Evolutionary conservation across 768 basidiomycete genomes (phyloP), one percentile per base, ranked within the genome.

Genomic region (Dentipellis sp.): DNA sequence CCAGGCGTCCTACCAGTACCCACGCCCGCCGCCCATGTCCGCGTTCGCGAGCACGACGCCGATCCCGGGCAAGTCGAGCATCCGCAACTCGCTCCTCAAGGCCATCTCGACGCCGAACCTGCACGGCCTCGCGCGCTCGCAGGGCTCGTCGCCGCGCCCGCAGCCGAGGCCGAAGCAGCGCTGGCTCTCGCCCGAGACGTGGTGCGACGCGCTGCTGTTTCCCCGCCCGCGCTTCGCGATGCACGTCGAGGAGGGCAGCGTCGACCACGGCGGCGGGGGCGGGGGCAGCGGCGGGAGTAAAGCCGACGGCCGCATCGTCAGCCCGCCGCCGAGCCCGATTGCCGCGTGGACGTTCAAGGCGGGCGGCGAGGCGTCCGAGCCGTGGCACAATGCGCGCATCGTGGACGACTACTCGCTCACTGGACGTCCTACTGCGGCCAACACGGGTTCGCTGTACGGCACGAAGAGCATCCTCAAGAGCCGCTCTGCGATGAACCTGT

Each of bases 181-280:
- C 6, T 89, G 85, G 86, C 63, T 89, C 1, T 79, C 82, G 2
- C 79, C 86, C 0, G 86, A 90, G 69, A 82, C 84, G 16, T 89
- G 88, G 86, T 91, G 88, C 68, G 87, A 91, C 59, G 88, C 87
- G 0, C 63, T 91, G 9, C 67, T 91, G 22, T 84, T 90, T 55
- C 89, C 89, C 2, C 79, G 86, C 1, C 89, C 89, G 11, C 75
- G 87, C 52, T 78, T 91, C 62, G 80, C 78, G 64, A 56, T 65
- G 55, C 61, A 65, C 22, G 50, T 81, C 57, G 78, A 76, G 59
- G 72, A 74, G 39, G 29, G 29, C 3, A 29, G 29, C 29, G 29
- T 29, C 3, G 29, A 42, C 4, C 14, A 42, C 9, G 40, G 40
- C 2, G 40, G 40, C n/a, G n/a, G n/a, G n/a, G n/a, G 39, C 39